Evolutionary conservation across 371 early-diverging fungal species (phyloP).

Genomic region (Apophysomyces variabilis): DNA sequence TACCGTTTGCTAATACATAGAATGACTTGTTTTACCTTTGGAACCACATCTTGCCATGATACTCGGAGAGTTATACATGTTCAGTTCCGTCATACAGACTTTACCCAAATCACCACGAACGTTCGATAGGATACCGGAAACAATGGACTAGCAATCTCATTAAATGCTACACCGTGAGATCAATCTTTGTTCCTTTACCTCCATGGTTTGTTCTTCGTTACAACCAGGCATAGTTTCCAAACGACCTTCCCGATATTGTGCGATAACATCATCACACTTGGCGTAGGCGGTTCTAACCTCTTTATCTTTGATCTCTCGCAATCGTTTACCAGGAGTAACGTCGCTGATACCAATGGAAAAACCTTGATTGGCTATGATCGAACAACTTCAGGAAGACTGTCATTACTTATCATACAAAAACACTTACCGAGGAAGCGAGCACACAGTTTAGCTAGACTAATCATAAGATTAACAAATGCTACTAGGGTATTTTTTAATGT

Average conservation of each 20-base stretch:
- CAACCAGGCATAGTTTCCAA: constrained; percentile 91
- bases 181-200: constrained; percentile 42
- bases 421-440: constrained; percentile 88
- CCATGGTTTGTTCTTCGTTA: constrained; percentile 89
- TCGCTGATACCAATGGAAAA: constrained; percentile 99
- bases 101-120: constrained; percentile 98
- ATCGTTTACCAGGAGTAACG: constrained; percentile 87
- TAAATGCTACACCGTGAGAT: neutral
- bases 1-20: neutral
- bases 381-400: neutral
- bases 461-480: neutral
- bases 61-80: constrained; percentile 95
- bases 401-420: neutral
- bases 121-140: constrained; percentile 89
- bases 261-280: constrained; percentile 87
- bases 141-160: constrained; percentile 51
- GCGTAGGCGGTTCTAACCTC: constrained; percentile 83
- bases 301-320: constrained; percentile 80
- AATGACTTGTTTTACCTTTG: constrained; percentile 69
- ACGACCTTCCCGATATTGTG: constrained; percentile 68
- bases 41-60: constrained; percentile 99
- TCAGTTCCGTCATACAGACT: constrained; percentile 93
- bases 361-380: constrained; percentile 78
- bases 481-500: no score
- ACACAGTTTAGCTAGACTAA: constrained; percentile 85